These are phyloP conservation scores for Trichoderma hamatum DNA, from an alignment of 2,329 filamentous ascomycete species.

Conservation along the genomic window DNA sequence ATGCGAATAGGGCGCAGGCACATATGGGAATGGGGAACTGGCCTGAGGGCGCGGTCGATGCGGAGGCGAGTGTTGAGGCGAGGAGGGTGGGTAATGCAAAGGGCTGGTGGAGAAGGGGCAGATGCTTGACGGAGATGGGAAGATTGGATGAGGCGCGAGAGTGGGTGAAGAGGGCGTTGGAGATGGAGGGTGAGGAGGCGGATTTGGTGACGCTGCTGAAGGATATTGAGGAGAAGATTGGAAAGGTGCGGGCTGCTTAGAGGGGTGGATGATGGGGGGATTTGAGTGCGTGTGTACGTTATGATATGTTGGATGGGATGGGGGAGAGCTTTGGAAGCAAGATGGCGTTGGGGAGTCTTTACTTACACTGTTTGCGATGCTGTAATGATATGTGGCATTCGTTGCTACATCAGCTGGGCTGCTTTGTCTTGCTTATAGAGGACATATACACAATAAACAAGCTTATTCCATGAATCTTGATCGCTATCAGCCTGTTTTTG, in stretches of 20 bases:
- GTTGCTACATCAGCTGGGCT: background rate
- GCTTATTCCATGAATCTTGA: background rate
- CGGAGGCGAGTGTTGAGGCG: constrained; percentile 83
- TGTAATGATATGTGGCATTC: background rate
- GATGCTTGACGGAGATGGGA: constrained; percentile 89
- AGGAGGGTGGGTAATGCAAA: constrained; percentile 87
- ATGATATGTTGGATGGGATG: background rate
- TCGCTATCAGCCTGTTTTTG: background rate
- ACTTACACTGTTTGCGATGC: background rate
- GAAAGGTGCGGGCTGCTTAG: constrained; percentile 42
- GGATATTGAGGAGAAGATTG: constrained; percentile 59
- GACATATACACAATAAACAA: background rate
- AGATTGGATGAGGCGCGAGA: constrained; percentile 77
- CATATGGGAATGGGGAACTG: constrained; percentile 81
- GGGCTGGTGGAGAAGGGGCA: constrained; percentile 88
- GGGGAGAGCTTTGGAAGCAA: background rate
- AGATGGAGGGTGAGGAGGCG: constrained; percentile 75
- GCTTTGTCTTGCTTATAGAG: background rate
- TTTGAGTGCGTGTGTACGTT: background rate
- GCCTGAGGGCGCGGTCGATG: constrained; percentile 86
- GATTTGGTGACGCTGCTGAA: constrained; percentile 66
- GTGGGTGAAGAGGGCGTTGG: constrained; percentile 76
- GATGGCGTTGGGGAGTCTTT: constrained; percentile 15
- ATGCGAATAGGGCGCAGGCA: constrained; percentile 87
- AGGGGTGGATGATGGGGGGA: background rate